Conservation (phyloP, 495 filamentous ascomycete genomes). For the Aspergillus campestris region DNA sequence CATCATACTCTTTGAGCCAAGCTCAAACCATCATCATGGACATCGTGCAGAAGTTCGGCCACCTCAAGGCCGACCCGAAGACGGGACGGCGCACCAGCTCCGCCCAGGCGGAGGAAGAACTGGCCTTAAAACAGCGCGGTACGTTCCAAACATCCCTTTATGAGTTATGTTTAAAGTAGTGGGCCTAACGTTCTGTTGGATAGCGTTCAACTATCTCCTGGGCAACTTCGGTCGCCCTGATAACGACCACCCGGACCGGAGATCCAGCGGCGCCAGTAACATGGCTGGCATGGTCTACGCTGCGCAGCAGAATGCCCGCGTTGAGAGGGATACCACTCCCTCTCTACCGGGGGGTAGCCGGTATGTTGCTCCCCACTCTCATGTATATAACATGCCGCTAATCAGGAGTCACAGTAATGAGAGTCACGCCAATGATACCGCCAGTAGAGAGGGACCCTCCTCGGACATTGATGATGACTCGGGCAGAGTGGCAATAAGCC, state of each 20-base stretch:
- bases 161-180: neutral
- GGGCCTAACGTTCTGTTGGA: neutral
- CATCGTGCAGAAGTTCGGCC: constrained; percentile 6
- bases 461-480: too few species aligned
- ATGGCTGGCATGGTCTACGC: constrained; percentile 1
- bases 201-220: constrained; percentile 2
- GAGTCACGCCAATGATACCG: too few species aligned
- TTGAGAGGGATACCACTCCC: too few species aligned
- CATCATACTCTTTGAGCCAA: too few species aligned
- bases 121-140: neutral
- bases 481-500: too few species aligned
- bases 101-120: neutral
- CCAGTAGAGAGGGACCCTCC: too few species aligned
- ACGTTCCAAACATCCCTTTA: neutral
- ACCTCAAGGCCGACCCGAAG: constrained; percentile 1
- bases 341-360: too few species aligned
- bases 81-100: neutral
- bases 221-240: constrained; percentile 2
- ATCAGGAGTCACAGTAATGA: too few species aligned
- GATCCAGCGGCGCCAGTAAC: constrained; percentile 6
- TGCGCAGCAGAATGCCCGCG: too few species aligned
- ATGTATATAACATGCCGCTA: too few species aligned
- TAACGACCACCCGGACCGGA: constrained; percentile 6
- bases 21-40: constrained; percentile 1
- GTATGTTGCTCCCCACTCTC: too few species aligned